A percentile compares a stretch with the other conserved stretches of the same genome.
Conservation (phyloP, 2,329 filamentous ascomycete species). For the Fusarium dimerum region DNA sequence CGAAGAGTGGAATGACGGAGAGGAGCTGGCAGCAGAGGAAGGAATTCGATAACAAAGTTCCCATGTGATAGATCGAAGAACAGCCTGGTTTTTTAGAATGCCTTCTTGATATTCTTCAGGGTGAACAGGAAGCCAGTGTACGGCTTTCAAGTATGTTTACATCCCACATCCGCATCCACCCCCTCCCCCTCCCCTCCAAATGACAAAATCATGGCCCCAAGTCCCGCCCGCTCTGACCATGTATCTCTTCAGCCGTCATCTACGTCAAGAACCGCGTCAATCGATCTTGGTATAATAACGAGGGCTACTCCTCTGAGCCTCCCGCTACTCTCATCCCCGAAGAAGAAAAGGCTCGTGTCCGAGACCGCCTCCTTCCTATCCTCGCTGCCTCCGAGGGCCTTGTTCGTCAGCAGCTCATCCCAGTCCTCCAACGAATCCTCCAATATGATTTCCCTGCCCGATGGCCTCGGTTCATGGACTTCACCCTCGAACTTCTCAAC, state of each 20-base stretch:
- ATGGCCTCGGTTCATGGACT: slow-evolving; percentile 94
- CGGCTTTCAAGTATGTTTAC: slow-evolving; percentile 78
- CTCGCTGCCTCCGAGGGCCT: slow-evolving; percentile 78
- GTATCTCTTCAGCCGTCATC: slow-evolving; percentile 69
- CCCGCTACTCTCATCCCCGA: slow-evolving; percentile 70
- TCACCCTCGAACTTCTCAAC: slow-evolving; percentile 85
- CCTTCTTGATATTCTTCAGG: slow-evolving; percentile 85
- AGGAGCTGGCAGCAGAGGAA: too few relatives aligned
- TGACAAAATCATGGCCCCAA: slow-evolving; percentile 24
- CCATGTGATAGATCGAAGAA: slow-evolving; percentile 92
- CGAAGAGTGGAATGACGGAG: too few relatives aligned
- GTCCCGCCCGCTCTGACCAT: slow-evolving; percentile 19
- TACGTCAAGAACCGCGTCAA: slow-evolving; percentile 98
- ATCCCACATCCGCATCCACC: slow-evolving; percentile 5
- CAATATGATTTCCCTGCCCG: slow-evolving; percentile 92
- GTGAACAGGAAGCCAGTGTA: slow-evolving; percentile 81
- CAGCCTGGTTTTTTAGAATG: slow-evolving; percentile 88
- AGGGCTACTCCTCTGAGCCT: slow-evolving; percentile 68
- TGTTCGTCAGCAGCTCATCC: slow-evolving; percentile 89
- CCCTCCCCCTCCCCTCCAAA: slow-evolving; percentile 21
- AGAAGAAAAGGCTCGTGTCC: slow-evolving; percentile 83
- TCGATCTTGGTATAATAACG: slow-evolving; percentile 81
- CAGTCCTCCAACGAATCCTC: slow-evolving; percentile 92
- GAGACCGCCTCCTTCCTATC: slow-evolving; percentile 85
- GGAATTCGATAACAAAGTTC: too few relatives aligned